Base-by-base conservation (phyloP, 257 asterid genomes). In the Solanum pinnatisectum region DNA sequence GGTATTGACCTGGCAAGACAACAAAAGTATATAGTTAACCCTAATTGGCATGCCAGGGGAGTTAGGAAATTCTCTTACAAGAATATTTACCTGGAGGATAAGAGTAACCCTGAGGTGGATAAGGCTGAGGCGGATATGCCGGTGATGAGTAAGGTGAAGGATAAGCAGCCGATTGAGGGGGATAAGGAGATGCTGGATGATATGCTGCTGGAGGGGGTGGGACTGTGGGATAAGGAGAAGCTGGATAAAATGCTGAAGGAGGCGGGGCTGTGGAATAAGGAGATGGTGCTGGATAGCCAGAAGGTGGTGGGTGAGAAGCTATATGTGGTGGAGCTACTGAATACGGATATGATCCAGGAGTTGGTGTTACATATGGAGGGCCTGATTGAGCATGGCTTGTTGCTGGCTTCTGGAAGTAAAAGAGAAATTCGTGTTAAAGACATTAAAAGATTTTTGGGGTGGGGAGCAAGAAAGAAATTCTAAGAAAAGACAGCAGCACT, bases 321-420 rank as follows among this genome's bases (percentile, higher is more conserved):
- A 46, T 63, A 37, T 89, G 60, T 36, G 87, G 87, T 6, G 92
- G 92, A 52, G 93, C 88, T 72, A 92, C 77, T 12, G 95, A n/a
- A 60, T 88, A 90, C 18, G 73, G 72, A 71, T 93, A 78, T 15
- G 52, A 82, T 36, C 89, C 92, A 39, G 87, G 87, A 30, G 49
- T 44, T 40, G 89, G 81, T 37, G 87, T 65, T 18, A 90, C 85
- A 71, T 81, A 88, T 1, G 90, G 92, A 30, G 92, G 90, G 84
- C 93, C 93, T 2, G 93, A 91, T 33, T 91, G 86, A 88, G 89
- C 88, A 67, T 90, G 67, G 87, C 84, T 77, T 84, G 90, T 88
- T 44, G 93, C 88, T n/a, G 92, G 93, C 89, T 91, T 92, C 95
- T 92, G 93, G 76, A 90, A 77, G 91, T 77, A 88, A 88, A 22